Conservation (phyloP, 345 rosid species). For the Rhodamnia argentea region DNA sequence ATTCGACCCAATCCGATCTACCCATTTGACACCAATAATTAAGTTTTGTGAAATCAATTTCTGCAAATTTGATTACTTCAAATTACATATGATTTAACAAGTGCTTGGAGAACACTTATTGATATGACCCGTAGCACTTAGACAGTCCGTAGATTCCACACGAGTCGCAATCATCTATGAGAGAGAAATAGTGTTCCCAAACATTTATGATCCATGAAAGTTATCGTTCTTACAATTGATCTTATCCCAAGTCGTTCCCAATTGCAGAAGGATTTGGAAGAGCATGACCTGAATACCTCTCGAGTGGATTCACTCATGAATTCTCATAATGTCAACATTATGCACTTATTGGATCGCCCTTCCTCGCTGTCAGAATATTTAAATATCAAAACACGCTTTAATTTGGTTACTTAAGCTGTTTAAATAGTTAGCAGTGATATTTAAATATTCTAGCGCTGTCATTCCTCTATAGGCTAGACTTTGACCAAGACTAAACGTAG, state of each 20-base stretch:
- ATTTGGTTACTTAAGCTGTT: neutral
- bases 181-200: neutral
- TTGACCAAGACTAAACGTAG: no score
- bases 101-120: neutral
- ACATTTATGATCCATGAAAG: neutral
- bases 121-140: no score
- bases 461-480: no score
- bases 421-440: neutral
- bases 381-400: neutral
- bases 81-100: neutral
- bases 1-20: no score
- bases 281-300: neutral
- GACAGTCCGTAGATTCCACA: neutral
- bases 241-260: fast-evolving
- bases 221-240: fast-evolving
- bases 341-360: neutral
- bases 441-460: no score
- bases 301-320: neutral
- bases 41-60: neutral
- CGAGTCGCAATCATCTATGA: neutral
- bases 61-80: neutral
- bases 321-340: neutral
- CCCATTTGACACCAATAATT: no score
- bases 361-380: neutral
- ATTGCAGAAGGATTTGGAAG: neutral